A percentile compares a stretch with the other conserved stretches of the same genome.
Conservation (phyloP, 31 red algal genomes). For the Asparagopsis taxiformis region DNA sequence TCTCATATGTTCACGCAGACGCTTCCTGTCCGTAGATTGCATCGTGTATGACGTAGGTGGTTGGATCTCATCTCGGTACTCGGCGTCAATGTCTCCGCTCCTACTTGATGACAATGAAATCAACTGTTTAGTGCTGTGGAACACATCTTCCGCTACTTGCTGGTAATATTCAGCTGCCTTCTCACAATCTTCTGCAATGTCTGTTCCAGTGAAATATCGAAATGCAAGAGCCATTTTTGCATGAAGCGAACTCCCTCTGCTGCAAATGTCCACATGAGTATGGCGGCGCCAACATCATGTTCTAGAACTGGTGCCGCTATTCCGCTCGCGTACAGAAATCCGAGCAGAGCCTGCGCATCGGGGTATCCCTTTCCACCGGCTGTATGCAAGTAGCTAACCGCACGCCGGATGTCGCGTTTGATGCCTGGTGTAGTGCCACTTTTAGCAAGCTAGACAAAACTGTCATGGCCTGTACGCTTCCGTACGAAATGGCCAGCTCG, state of each 20-base stretch:
- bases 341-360: constrained; percentile 48
- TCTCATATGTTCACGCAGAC: constrained; percentile 14
- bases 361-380: constrained; percentile 24
- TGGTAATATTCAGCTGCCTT: constrained; percentile 31
- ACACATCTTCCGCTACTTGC: constrained; percentile 24
- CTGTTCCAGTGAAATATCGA: constrained; percentile 30
- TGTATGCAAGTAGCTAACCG: background rate
- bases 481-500: background rate
- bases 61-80: background rate
- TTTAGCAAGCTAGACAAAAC: background rate
- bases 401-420: background rate
- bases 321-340: constrained; percentile 40
- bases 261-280: constrained; percentile 55
- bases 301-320: constrained; percentile 6
- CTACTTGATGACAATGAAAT: background rate
- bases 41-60: constrained; percentile 1
- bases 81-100: constrained; percentile 4
- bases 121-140: background rate
- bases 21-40: constrained; percentile 6
- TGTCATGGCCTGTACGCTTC: constrained; percentile 4
- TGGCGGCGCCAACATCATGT: constrained; percentile 17
- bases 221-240: constrained; percentile 57
- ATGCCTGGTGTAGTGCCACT: constrained; percentile 14
- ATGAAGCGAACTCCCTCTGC: constrained; percentile 38
- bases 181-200: constrained; percentile 32